Evolutionary conservation across 345 rosid genomes (phyloP).

Genomic region (Syzygium aqueum): DNA sequence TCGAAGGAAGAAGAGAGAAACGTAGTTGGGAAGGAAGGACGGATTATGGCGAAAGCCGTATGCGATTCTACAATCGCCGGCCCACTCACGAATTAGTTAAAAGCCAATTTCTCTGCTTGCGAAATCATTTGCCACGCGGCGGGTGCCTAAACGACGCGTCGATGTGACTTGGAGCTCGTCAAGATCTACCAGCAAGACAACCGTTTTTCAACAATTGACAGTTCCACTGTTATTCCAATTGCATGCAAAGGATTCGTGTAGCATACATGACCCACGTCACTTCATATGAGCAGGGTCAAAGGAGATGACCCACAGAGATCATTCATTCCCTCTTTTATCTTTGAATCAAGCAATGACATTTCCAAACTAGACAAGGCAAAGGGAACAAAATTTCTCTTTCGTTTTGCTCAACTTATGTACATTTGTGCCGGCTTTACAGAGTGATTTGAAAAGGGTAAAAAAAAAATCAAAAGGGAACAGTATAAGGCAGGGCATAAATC

Average conservation of each 20-base stretch:
- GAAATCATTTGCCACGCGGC: neutral
- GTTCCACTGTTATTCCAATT: neutral
- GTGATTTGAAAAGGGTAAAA: neutral
- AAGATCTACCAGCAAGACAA: neutral
- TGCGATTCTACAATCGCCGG: neutral
- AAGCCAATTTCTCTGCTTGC: neutral
- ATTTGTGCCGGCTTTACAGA: neutral
- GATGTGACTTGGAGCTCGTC: neutral
- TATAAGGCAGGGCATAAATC: conserved; percentile 50
- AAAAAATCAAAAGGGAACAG: conserved; percentile 39
- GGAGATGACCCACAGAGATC: neutral
- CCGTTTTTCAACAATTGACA: neutral
- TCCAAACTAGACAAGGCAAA: neutral
- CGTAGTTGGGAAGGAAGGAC: neutral
- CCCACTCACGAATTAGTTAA: neutral
- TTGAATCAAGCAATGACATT: neutral
- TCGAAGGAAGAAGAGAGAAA: neutral
- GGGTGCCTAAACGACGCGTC: neutral
- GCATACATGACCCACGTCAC: neutral
- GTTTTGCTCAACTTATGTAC: neutral
- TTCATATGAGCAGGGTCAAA: neutral
- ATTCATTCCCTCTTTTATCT: neutral
- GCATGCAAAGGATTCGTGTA: neutral
- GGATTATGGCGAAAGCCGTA: neutral
- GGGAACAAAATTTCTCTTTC: neutral